Conservation (phyloP, 2,329 filamentous ascomycete species). For the Aspergillus chevalieri region DNA sequence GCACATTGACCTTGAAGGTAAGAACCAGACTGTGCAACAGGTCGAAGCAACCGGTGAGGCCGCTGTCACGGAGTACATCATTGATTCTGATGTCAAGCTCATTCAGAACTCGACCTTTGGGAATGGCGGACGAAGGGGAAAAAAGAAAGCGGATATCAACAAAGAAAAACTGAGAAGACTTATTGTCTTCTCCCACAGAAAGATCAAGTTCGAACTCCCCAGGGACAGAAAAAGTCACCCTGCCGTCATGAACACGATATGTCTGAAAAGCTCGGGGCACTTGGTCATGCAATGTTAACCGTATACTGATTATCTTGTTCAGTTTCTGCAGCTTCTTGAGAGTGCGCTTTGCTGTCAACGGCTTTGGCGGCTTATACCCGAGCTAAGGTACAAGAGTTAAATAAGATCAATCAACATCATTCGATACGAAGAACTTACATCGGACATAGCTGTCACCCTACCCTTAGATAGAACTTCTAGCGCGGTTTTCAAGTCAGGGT, state of each 20-base stretch:
- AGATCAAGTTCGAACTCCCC: conserved; percentile 91
- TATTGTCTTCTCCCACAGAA: conserved; percentile 80
- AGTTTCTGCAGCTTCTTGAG: conserved; percentile 71
- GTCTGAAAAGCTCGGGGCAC: conserved; percentile 71
- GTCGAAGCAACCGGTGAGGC: conserved; percentile 73
- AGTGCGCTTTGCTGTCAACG: conserved; percentile 65
- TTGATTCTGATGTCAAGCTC: conserved; percentile 70
- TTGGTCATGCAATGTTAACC: conserved; percentile 78
- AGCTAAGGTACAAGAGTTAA: conserved; percentile 45
- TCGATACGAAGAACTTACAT: conserved; percentile 49
- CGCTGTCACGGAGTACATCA: conserved; percentile 60
- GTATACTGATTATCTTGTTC: conserved; percentile 74
- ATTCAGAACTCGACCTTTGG: conserved; percentile 55
- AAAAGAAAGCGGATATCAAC: conserved; percentile 86
- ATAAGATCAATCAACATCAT: neutral
- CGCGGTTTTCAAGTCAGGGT: conserved; percentile 86
- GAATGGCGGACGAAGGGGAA: conserved; percentile 60
- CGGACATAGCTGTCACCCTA: conserved; percentile 69
- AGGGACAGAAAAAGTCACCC: conserved; percentile 77
- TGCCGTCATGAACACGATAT: conserved; percentile 75
- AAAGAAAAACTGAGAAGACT: conserved; percentile 81
- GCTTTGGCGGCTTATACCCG: conserved; percentile 68
- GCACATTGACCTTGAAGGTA: conserved; percentile 81
- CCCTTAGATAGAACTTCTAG: conserved; percentile 77
- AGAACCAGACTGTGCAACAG: conserved; percentile 82